Percentiles rank a stretch among this genome's conserved stretches.
These are phyloP conservation scores for Guillardia theta DNA, from an alignment of 78 protist genomes.

Conservation along the genomic window DNA sequence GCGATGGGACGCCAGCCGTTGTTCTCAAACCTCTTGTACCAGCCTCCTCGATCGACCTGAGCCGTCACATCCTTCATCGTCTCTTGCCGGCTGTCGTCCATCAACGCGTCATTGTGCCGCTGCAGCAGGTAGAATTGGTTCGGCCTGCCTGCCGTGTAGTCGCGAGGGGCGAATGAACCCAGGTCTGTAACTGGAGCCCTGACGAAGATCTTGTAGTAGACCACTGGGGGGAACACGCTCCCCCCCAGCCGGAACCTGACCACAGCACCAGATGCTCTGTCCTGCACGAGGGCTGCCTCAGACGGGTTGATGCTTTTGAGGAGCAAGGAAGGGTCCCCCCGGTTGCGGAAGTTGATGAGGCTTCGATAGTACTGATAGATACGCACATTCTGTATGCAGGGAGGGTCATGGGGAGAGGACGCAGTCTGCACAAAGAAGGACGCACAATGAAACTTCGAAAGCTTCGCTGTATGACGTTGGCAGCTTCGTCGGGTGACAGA, in stretches of 20 bases:
- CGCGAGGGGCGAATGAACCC: slow-evolving; percentile 62
- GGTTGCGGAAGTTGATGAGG: slow-evolving; percentile 10
- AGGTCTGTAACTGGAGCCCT: slow-evolving; percentile 43
- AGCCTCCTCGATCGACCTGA: background rate
- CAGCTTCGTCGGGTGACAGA: background rate
- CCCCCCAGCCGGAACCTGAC: slow-evolving; percentile 67
- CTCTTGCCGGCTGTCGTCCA: background rate
- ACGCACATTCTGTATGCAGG: background rate
- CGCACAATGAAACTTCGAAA: slow-evolving; percentile 18
- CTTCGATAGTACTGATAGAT: slow-evolving; percentile 45
- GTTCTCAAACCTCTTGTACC: slow-evolving; percentile 50
- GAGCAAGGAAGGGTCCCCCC: slow-evolving; percentile 42
- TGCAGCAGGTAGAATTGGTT: background rate
- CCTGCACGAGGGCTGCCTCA: slow-evolving; percentile 52
- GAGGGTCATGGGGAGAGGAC: background rate
- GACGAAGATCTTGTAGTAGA: slow-evolving; percentile 55
- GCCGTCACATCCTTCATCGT: background rate
- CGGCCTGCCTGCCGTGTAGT: slow-evolving; percentile 45
- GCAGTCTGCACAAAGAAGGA: background rate
- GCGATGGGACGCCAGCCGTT: slow-evolving; percentile 56
- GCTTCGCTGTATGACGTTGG: background rate
- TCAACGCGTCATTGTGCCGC: background rate
- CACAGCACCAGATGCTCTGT: slow-evolving; percentile 11
- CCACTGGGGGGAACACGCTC: slow-evolving; percentile 41
- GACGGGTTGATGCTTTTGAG: slow-evolving; percentile 51